Base-by-base conservation (phyloP, 352 stramenopile species). In the Phytophthora sp. region DNA sequence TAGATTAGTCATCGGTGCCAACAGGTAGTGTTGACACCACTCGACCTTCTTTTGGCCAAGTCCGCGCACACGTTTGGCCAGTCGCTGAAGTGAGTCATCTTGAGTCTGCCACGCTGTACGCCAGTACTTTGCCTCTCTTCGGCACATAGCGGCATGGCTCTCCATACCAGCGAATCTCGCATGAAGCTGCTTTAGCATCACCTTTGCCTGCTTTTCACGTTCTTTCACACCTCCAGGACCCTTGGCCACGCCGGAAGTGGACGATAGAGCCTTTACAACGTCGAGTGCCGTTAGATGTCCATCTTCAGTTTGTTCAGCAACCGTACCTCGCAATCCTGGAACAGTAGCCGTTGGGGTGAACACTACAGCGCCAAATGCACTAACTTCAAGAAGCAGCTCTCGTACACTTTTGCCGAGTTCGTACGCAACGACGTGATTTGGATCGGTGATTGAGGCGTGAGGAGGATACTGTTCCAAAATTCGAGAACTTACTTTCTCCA, bases 151-250 rank as follows among this genome's bases (percentile, higher is more conserved):
- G 17, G 62, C 43, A 3, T 72, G 59, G 11, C 67, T 77, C 27
- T 75, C 74, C 10, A 66, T 49, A 5, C 66, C 57, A 11, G 53
- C 18, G 34, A 72, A 51, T 17, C 31, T 55, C 7, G 74, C 70
- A 30, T 77, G 51, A 8, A 82, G 55, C 38, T 82, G 67, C 30
- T 76, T 77, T 23, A 82, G 55, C 71, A 80, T 74, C 23, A 43
- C 18, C 24, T 72, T 79, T 9, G 74, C 35, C 17, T 65, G 58
- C 20, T 67, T 76, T 9, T 83, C 74, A 11, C 71, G 71, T 24
- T 80, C 68, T 53, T 74, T 76, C 0, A 51, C 55, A 17, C 27
- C 69, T 11, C 24, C 43, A 24, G 54, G 17, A 1, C 49, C 58
- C 30, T 32, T 63, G n/a, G 42, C 30, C 18, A 62, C 42, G n/a